These are phyloP conservation scores for Arctium lappa DNA, from an alignment of 129 eudicot genomes.

Conservation along the genomic window DNA sequence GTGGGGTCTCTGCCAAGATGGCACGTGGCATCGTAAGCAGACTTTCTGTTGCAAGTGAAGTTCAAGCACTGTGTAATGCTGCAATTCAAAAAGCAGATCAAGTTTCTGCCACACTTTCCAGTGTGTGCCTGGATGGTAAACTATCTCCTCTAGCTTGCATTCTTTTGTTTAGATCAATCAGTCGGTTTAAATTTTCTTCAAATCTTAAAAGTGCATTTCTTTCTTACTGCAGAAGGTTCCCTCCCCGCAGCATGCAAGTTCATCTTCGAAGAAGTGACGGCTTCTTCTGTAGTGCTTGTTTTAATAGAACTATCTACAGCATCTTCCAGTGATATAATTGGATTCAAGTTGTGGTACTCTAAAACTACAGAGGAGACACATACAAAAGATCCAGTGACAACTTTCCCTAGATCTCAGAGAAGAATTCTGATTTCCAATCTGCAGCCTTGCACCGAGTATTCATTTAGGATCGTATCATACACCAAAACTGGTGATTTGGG, in stretches of 20 bases:
- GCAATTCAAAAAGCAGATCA: conserved; percentile 80
- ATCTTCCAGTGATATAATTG: conserved; percentile 40
- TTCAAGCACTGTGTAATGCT: conserved; percentile 63
- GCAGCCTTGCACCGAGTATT: conserved; percentile 89
- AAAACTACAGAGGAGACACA: conserved; percentile 53
- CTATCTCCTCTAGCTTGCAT: conserved; percentile 23
- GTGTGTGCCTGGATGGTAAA: conserved; percentile 29
- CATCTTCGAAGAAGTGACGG: conserved; percentile 78
- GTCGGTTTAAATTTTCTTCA: neutral
- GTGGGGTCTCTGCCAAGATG: conserved; percentile 65
- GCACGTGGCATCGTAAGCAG: conserved; percentile 72
- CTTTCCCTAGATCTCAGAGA: conserved; percentile 68
- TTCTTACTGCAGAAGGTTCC: conserved; percentile 65
- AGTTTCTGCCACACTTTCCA: conserved; percentile 47
- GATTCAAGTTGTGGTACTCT: conserved; percentile 87
- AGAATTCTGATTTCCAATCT: conserved; percentile 67
- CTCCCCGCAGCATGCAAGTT: conserved; percentile 97
- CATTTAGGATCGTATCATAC: conserved; percentile 74
- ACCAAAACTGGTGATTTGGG: conserved; percentile 75
- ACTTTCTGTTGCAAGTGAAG: conserved; percentile 73
- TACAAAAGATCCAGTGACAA: conserved; percentile 59
- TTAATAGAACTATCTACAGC: conserved; percentile 67
- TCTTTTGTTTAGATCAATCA: neutral
- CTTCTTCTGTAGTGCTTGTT: conserved; percentile 67
- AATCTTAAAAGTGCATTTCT: neutral